Percentiles rank a stretch among this genome's conserved stretches.
Evolutionary conservation across 495 filamentous ascomycete species (phyloP).

Genomic region (Evernia prunastri): DNA sequence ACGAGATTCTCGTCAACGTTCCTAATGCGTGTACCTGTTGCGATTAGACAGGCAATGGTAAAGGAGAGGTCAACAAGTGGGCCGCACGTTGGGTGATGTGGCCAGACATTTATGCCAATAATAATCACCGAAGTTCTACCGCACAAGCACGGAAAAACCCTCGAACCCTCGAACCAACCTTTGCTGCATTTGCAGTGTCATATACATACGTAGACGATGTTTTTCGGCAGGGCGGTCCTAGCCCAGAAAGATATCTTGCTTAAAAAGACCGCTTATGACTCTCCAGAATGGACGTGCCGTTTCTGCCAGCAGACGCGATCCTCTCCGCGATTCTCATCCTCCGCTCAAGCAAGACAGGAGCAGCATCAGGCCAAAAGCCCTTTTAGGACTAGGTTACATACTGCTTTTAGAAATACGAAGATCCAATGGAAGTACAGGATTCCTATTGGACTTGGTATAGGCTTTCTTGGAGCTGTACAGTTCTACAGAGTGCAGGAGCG

Average conservation of each 20-base stretch:
- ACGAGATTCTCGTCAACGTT: not conserved
- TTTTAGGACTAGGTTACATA: constrained; percentile 56
- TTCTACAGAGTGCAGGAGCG: constrained; percentile 67
- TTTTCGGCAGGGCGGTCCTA: constrained; percentile 33
- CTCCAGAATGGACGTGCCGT: constrained; percentile 12
- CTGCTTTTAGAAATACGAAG: constrained; percentile 64
- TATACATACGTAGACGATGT: constrained; percentile 1
- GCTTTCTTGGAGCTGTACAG: constrained; percentile 74
- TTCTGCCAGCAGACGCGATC: constrained; percentile 13
- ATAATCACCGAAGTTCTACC: not conserved
- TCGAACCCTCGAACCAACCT: too few species aligned
- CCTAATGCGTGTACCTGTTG: not conserved
- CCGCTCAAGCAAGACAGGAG: constrained; percentile 32
- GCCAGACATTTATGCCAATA: not conserved
- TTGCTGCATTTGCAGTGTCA: not conserved
- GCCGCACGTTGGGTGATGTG: not conserved
- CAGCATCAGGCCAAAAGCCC: constrained; percentile 45
- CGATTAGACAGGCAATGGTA: not conserved
- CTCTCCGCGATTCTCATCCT: constrained; percentile 17
- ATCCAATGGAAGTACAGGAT: constrained; percentile 89
- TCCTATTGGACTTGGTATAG: constrained; percentile 82
- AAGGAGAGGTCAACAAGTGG: not conserved
- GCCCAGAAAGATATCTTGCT: constrained; percentile 21
- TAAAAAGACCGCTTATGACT: too few species aligned
- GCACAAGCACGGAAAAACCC: not conserved